These are phyloP conservation scores for Solanum gracilifrons DNA, from an alignment of 257 asterid genomes.

Conservation along the genomic window DNA sequence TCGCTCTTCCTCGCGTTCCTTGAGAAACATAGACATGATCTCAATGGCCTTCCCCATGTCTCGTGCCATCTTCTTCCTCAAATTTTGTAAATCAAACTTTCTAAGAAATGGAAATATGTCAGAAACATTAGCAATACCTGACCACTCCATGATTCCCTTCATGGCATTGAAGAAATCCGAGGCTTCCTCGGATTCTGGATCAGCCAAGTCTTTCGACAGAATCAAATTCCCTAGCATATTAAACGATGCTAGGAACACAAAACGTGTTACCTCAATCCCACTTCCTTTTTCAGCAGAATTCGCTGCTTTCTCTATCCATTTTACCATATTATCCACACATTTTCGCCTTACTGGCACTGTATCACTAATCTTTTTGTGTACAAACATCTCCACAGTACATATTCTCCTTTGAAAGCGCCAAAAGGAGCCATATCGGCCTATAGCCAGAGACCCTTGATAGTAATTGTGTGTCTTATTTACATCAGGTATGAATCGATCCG, in stretches of 20 bases:
- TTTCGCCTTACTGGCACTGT: slow-evolving; percentile 28
- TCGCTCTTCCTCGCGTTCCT: slow-evolving; percentile 20
- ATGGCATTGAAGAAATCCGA: slow-evolving; percentile 41
- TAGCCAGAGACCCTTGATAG: slow-evolving; percentile 31
- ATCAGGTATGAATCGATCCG: slow-evolving; percentile 28
- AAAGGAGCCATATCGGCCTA: slow-evolving; percentile 42
- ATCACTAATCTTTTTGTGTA: slow-evolving; percentile 23
- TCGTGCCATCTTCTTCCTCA: slow-evolving; percentile 22
- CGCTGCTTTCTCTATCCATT: slow-evolving; percentile 27
- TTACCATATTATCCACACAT: slow-evolving; percentile 34
- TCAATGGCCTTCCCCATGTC: slow-evolving; percentile 31
- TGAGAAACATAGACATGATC: slow-evolving; percentile 23
- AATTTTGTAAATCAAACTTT: slow-evolving; percentile 44
- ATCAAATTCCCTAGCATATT: slow-evolving; percentile 53
- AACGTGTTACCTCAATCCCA: slow-evolving; percentile 20
- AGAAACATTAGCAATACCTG: slow-evolving; percentile 38
- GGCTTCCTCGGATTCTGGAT: slow-evolving; percentile 31
- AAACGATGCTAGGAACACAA: slow-evolving; percentile 14
- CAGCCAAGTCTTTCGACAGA: slow-evolving; percentile 40
- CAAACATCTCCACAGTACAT: slow-evolving; percentile 45
- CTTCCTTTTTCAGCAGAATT: background rate
- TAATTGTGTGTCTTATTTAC: slow-evolving; percentile 27
- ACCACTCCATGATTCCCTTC: slow-evolving; percentile 37
- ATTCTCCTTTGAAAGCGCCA: slow-evolving; percentile 50
- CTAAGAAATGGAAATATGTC: slow-evolving; percentile 46